These are phyloP conservation scores for Xerocomellus intermedius DNA, from an alignment of 768 basidiomycete species.

Conservation along the genomic window DNA sequence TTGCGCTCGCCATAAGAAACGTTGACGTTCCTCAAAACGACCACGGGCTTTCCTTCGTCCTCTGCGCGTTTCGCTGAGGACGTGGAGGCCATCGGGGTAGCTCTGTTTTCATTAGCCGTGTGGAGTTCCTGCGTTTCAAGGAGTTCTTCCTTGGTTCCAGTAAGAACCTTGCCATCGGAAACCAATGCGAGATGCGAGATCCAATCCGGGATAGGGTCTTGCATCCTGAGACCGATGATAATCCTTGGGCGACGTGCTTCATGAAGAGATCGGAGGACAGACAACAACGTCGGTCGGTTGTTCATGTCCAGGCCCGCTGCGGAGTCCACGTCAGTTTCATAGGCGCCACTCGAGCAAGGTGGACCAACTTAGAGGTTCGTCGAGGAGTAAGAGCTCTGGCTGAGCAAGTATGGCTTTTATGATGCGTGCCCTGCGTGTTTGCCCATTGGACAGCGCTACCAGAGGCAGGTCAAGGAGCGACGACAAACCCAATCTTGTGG, in stretches of 20 bases:
- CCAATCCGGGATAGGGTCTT: conserved; percentile 73
- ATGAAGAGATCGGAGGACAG: conserved; percentile 57
- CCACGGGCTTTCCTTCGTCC: conserved; percentile 41
- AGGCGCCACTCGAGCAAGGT: background rate
- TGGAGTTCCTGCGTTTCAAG: conserved; percentile 27
- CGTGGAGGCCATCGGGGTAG: background rate
- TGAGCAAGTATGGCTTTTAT: conserved; percentile 67
- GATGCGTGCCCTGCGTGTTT: conserved; percentile 85
- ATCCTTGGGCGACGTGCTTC: conserved; percentile 50
- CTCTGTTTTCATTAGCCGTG: background rate
- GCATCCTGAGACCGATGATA: conserved; percentile 62
- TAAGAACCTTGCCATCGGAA: conserved; percentile 44
- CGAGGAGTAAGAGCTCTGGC: conserved; percentile 79
- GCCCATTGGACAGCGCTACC: conserved; percentile 87
- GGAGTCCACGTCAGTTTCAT: background rate
- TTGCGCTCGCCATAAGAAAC: conserved; percentile 68
- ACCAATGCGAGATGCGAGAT: conserved; percentile 66
- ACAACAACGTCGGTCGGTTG: conserved; percentile 54
- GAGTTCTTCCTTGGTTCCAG: conserved; percentile 51
- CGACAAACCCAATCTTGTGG: conserved; percentile 53
- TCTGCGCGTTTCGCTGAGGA: background rate
- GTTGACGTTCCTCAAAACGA: conserved; percentile 62
- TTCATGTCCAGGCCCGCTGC: conserved; percentile 77
- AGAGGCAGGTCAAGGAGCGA: conserved; percentile 77
- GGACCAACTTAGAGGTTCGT: conserved; percentile 81